Conservation (phyloP, 2,329 filamentous ascomycete species). For the Pseudodiploospora longispora region DNA sequence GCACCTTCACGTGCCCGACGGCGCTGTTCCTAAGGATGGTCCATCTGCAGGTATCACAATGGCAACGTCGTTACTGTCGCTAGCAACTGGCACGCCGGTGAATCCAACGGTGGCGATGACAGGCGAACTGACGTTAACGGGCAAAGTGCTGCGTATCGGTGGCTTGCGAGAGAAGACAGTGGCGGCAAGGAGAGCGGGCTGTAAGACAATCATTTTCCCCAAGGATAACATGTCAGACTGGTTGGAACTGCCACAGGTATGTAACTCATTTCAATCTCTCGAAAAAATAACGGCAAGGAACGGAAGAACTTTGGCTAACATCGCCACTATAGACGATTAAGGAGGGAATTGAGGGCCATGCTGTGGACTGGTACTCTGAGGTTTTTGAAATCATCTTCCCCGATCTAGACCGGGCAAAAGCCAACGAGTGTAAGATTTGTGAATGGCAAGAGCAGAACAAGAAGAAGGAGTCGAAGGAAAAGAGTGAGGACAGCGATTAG, state of each 20-base stretch:
- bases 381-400: slow-evolving; percentile 90
- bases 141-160: slow-evolving; percentile 91
- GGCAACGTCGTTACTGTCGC: slow-evolving; percentile 83
- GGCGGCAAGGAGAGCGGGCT: slow-evolving; percentile 83
- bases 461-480: slow-evolving; percentile 27
- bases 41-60: slow-evolving; percentile 94
- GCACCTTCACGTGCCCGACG: slow-evolving; percentile 93
- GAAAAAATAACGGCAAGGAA: slow-evolving; percentile 4
- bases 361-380: slow-evolving; percentile 88
- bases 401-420: slow-evolving; percentile 62
- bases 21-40: slow-evolving; percentile 90
- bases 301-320: no score
- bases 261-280: slow-evolving; percentile 26
- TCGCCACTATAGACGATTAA: slow-evolving; percentile 75
- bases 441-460: slow-evolving; percentile 44
- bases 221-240: slow-evolving; percentile 94
- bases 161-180: slow-evolving; percentile 96
- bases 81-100: slow-evolving; percentile 71
- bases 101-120: slow-evolving; percentile 94
- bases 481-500: slow-evolving; percentile 27
- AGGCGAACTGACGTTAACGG: slow-evolving; percentile 90
- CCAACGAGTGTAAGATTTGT: slow-evolving; percentile 63
- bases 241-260: slow-evolving; percentile 91
- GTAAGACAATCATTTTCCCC: slow-evolving; percentile 90
- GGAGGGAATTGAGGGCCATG: slow-evolving; percentile 83